Percentiles rank a stretch among this genome's conserved stretches.
Evolutionary conservation across 129 eudicot species (phyloP).

Genomic region (Pseudognaphalium luteoalbum): DNA sequence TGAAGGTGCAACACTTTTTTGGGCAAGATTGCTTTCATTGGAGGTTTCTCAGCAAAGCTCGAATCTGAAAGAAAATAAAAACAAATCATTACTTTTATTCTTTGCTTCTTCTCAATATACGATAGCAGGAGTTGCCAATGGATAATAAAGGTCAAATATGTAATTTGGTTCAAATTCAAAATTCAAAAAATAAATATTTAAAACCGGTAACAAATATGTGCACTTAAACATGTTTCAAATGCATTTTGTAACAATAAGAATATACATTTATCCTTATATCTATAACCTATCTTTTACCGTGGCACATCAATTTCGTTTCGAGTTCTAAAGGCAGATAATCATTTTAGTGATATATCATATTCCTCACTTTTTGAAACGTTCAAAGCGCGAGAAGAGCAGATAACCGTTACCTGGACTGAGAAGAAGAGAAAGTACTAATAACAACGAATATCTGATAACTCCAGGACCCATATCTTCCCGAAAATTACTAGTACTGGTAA

Average conservation of each 20-base stretch:
- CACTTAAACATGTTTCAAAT: not conserved
- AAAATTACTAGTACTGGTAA: not conserved
- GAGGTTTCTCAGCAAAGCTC: constrained; percentile 44
- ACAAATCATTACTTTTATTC: constrained; percentile 27
- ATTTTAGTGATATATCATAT: not conserved
- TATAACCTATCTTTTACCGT: not conserved
- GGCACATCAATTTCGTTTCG: not conserved
- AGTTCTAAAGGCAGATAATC: not conserved
- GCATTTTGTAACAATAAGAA: not conserved
- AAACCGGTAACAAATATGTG: not conserved
- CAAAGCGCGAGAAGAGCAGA: constrained; percentile 1
- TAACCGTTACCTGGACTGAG: constrained; percentile 44
- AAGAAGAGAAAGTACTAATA: constrained; percentile 45
- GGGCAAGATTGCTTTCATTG: constrained; percentile 39
- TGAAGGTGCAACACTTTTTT: constrained; percentile 32
- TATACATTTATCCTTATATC: not conserved
- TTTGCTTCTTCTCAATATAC: constrained; percentile 18
- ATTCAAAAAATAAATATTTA: too few relatives aligned
- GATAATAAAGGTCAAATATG: not conserved
- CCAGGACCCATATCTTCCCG: constrained; percentile 44
- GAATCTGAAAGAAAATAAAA: constrained; percentile 45
- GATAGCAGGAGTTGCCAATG: not conserved
- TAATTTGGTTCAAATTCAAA: not conserved
- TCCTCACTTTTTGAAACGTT: not conserved
- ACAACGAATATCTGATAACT: constrained; percentile 27